These are phyloP conservation scores for Dovyalis caffra DNA, from an alignment of 345 rosid species.

Conservation along the genomic window DNA sequence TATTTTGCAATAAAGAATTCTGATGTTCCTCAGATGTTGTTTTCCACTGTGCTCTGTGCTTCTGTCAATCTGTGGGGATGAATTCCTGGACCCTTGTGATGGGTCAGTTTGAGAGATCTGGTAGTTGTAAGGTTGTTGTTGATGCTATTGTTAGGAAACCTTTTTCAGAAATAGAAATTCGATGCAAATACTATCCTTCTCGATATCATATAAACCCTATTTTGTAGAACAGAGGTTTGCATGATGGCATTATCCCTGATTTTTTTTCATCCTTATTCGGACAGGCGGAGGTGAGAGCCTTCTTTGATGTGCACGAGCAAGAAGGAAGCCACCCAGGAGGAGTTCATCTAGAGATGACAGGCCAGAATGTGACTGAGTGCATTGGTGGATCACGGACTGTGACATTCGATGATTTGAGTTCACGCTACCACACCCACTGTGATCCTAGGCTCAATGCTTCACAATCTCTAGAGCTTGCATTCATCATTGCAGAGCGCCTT, in stretches of 20 bases:
- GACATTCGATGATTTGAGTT: conserved; percentile 32
- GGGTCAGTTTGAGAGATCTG: neutral
- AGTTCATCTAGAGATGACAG: conserved; percentile 35
- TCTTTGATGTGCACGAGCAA: conserved; percentile 34
- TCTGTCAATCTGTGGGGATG: neutral
- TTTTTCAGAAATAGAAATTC: neutral
- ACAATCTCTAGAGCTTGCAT: conserved; percentile 32
- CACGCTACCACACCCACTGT: conserved; percentile 31
- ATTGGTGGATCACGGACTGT: conserved; percentile 31
- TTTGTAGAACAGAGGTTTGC: neutral
- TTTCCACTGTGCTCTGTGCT: neutral
- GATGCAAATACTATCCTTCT: neutral
- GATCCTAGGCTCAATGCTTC: conserved; percentile 37
- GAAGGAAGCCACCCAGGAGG: conserved; percentile 34
- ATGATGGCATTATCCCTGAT: neutral
- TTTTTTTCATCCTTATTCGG: neutral
- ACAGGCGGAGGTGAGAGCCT: conserved; percentile 35
- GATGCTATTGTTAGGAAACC: neutral
- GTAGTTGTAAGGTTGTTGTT: neutral
- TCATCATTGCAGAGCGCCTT: conserved; percentile 35
- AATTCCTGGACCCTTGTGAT: neutral
- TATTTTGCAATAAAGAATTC: neutral
- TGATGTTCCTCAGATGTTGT: neutral
- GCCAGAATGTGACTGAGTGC: conserved; percentile 36
- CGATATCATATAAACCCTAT: neutral